Evolutionary conservation across 1,284 basidiomycete species (phyloP).

Genomic region (Irpex sp.): DNA sequence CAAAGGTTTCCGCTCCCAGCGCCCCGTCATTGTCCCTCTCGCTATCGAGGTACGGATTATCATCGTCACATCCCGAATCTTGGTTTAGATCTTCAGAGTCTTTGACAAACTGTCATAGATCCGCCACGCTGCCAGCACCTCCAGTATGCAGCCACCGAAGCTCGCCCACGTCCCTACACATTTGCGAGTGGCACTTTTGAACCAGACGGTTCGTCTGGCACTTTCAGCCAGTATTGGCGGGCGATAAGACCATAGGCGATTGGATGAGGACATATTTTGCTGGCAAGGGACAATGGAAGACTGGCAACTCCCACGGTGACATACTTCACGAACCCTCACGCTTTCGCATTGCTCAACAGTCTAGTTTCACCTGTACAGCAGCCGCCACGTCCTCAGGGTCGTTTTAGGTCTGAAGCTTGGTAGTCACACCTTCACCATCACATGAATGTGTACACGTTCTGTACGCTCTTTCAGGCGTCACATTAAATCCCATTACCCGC

Average conservation of each 20-base stretch:
- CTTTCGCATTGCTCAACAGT: not conserved
- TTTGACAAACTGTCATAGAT: not conserved
- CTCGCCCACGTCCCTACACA: not conserved
- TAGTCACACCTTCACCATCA: not conserved
- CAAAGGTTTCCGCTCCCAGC: not conserved
- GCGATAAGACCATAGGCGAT: no score
- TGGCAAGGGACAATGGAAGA: not conserved
- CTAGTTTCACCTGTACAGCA: not conserved
- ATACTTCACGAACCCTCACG: not conserved
- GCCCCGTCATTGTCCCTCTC: not conserved
- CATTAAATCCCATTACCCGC: not conserved
- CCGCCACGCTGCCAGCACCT: not conserved
- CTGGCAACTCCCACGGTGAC: not conserved
- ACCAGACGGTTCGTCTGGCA: not conserved
- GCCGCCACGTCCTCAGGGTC: not conserved
- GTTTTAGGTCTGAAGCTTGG: not conserved
- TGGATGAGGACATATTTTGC: not conserved
- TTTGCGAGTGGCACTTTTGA: not conserved
- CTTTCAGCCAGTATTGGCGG: not conserved
- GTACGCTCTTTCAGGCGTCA: not conserved
- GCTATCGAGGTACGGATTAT: not conserved
- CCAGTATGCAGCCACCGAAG: not conserved
- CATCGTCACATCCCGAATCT: not conserved
- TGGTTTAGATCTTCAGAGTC: not conserved
- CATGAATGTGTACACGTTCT: not conserved